phyloP scores from a whole-genome alignment of 441 rosid species.

The Iberis amara region DNA sequence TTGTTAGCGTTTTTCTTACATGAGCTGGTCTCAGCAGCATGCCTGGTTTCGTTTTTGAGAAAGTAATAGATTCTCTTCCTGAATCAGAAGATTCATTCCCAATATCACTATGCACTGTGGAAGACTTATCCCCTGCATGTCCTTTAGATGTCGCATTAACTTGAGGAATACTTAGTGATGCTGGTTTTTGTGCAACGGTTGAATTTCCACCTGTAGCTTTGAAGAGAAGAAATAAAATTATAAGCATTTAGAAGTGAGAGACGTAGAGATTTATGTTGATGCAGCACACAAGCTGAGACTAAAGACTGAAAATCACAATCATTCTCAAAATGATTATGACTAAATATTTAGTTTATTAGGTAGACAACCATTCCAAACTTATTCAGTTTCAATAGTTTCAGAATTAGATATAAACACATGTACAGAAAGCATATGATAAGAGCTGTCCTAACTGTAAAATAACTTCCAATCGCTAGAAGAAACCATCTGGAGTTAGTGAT shows the following conservation, averaged over 20 bases:
- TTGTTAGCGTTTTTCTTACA: constrained; percentile 53
- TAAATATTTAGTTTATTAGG: not conserved
- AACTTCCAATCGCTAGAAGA: constrained; percentile 15
- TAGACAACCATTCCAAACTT: not conserved
- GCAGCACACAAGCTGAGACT: constrained; percentile 1
- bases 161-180: constrained; percentile 42
- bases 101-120: constrained; percentile 31
- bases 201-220: constrained; percentile 65
- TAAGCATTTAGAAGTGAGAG: constrained; percentile 1
- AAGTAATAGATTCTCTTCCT: constrained; percentile 53
- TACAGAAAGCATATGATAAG: not conserved
- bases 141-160: constrained; percentile 43
- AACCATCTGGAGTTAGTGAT: not conserved
- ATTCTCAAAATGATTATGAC: not conserved
- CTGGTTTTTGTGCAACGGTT: constrained; percentile 39
- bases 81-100: constrained; percentile 44
- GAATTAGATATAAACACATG: not conserved
- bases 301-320: constrained; percentile 1
- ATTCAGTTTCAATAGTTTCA: constrained; percentile 6
- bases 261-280: not conserved
- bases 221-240: constrained; percentile 30
- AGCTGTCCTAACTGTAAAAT: not conserved
- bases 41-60: constrained; percentile 79
- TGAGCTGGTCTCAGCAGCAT: constrained; percentile 86
- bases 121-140: constrained; percentile 40